phyloP scores from a whole-genome alignment of 202 grass and related monocot species.

The Digitaria exilis region DNA sequence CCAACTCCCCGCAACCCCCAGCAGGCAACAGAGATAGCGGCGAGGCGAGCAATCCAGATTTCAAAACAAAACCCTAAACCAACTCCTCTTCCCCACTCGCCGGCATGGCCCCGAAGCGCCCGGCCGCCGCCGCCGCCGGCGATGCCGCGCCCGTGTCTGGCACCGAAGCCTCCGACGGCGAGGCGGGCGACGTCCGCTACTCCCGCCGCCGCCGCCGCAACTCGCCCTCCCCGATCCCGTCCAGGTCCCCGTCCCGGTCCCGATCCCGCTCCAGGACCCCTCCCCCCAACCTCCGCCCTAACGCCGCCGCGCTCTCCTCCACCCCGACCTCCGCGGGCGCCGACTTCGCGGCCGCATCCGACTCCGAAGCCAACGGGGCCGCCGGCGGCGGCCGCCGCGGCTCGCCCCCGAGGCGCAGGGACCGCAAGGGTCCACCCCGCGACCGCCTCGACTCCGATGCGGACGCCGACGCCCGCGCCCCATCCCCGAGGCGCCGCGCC shows the following conservation, averaged over 20 bases:
- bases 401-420: slow-evolving; percentile 6
- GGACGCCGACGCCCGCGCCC: neutral
- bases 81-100: neutral
- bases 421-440: slow-evolving; percentile 5
- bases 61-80: slow-evolving; percentile 46
- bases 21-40: neutral
- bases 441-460: neutral
- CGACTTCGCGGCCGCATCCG: neutral
- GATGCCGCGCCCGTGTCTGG: slow-evolving; percentile 15
- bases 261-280: slow-evolving; percentile 46
- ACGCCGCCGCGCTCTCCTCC: slow-evolving; percentile 21
- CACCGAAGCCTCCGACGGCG: slow-evolving; percentile 33
- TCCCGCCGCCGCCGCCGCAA: neutral
- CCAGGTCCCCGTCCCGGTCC: neutral
- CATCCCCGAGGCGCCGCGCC: slow-evolving; percentile 18
- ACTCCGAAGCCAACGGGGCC: neutral
- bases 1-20: neutral
- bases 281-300: slow-evolving; percentile 19
- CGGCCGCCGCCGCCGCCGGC: slow-evolving; percentile 14
- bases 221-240: neutral
- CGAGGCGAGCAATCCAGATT: slow-evolving; percentile 28
- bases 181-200: slow-evolving; percentile 15
- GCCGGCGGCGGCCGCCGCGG: neutral
- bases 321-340: slow-evolving; percentile 1
- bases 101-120: slow-evolving; percentile 56